These are phyloP conservation scores for Priceomyces medius DNA, from an alignment of 805 yeast genomes.

Conservation along the genomic window DNA sequence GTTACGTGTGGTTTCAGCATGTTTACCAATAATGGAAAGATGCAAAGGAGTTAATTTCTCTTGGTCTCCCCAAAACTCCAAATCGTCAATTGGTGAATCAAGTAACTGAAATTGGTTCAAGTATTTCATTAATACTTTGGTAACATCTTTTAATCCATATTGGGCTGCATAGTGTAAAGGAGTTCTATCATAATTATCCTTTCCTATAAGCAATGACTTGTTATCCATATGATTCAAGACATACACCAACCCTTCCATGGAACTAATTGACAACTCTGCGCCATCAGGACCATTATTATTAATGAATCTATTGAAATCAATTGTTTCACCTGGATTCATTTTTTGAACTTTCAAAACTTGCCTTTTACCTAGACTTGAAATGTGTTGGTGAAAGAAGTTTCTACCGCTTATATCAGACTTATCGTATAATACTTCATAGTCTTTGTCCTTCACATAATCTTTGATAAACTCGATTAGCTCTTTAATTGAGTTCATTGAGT, in stretches of 20 bases:
- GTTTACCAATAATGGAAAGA: conserved; percentile 77
- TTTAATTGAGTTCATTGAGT: conserved; percentile 58
- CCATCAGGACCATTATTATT: conserved; percentile 51
- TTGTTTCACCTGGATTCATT: conserved; percentile 43
- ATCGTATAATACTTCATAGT: conserved; percentile 39
- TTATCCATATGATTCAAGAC: conserved; percentile 50
- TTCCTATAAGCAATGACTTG: conserved; percentile 47
- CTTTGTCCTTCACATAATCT: conserved; percentile 37
- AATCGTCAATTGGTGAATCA: conserved; percentile 57
- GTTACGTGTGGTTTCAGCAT: conserved; percentile 69
- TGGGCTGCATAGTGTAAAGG: conserved; percentile 90
- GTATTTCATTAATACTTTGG: conserved; percentile 55
- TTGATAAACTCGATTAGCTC: conserved; percentile 48
- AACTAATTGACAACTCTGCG: conserved; percentile 47
- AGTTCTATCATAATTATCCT: conserved; percentile 75
- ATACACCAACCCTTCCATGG: conserved; percentile 55
- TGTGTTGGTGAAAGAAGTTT: conserved; percentile 81
- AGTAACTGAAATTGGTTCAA: conserved; percentile 61
- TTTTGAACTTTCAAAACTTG: conserved; percentile 29
- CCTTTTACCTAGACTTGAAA: conserved; percentile 74
- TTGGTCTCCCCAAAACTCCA: conserved; percentile 66
- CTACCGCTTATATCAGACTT: conserved; percentile 75
- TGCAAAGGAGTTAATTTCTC: conserved; percentile 82
- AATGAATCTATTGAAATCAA: conserved; percentile 49
- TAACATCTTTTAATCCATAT: conserved; percentile 70